These are phyloP conservation scores for Leccinum imitatum DNA, from an alignment of 768 basidiomycete species.

Conservation along the genomic window DNA sequence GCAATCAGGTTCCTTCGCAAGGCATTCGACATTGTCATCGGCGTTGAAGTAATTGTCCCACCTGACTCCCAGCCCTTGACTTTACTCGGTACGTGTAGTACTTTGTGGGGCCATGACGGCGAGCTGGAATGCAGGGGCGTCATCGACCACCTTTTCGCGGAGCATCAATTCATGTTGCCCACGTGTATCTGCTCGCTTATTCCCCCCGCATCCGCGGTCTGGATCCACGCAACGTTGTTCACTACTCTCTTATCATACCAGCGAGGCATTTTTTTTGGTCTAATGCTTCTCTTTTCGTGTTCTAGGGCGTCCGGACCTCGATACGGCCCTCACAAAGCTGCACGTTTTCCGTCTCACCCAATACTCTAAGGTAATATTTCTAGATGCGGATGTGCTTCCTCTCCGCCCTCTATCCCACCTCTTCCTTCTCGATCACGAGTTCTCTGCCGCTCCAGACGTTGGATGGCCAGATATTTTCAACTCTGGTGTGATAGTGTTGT, in stretches of 20 bases:
- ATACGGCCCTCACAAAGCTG: conserved; percentile 92
- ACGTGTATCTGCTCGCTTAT: conserved; percentile 7
- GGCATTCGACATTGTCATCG: conserved; percentile 83
- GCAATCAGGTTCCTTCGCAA: conserved; percentile 77
- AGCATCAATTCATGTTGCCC: conserved; percentile 11
- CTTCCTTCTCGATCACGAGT: conserved; percentile 78
- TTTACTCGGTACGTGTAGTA: conserved; percentile 67
- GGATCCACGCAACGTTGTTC: conserved; percentile 20
- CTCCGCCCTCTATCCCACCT: conserved; percentile 88
- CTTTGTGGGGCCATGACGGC: conserved; percentile 4
- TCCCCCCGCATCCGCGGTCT: conserved; percentile 9
- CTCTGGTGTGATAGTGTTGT: conserved; percentile 89
- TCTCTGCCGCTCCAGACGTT: conserved; percentile 93
- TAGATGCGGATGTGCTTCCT: conserved; percentile 91
- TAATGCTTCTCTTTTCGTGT: conserved; percentile 13
- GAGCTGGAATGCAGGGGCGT: neutral
- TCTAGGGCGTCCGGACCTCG: conserved; percentile 90
- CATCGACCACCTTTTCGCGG: conserved; percentile 6
- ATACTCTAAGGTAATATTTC: conserved; percentile 83
- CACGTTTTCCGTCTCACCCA: conserved; percentile 92
- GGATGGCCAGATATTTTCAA: conserved; percentile 99
- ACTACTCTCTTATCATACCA: conserved; percentile 13
- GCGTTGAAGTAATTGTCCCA: conserved; percentile 85
- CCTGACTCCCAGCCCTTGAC: conserved; percentile 63
- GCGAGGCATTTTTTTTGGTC: conserved; percentile 2